Base-by-base conservation (phyloP, 2,329 filamentous ascomycete species). In the Herpotrichia juniperi region DNA sequence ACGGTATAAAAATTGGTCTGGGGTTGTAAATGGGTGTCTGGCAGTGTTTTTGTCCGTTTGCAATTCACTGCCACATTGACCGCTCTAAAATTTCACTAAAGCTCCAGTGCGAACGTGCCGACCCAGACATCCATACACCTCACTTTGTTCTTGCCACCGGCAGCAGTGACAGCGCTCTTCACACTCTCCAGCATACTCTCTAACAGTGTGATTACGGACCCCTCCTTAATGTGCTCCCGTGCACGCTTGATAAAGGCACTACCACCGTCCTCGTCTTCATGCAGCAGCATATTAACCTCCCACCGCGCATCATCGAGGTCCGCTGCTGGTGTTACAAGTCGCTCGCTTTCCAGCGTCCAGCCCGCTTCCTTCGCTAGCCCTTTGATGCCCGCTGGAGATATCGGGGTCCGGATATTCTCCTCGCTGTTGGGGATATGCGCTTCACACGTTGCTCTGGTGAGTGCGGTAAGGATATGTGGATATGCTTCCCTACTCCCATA, bases 381-480 rank as follows among this genome's bases (percentile, higher is more conserved):
- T 16, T 60, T 71, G 24, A 83, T 76, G 19, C 58, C 67, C 4
- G 42, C 48, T 3, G 78, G 80, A 8, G 72, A 72, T 4, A 82
- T 46, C 4, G 76, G 66, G 6, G 72, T 78, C 40, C 76, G 73
- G 12, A 84, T 74, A 62, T 85, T 84, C 21, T 71, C 72, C 0
- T 51, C 50, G 47, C 73, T 76, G 1, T 64, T 51, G 1, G 54
- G 49, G 42, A 73, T 71, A 28, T 75, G 72, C 3, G 67, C 71
- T 57, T 82, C 79, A 2, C 81, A 60, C 3, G 68, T 59, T 0
- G 69, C 76, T 24, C 74, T 63, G 0, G 79, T 67, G 16, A 83
- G 54, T 1, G 76, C 75, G 6, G 80, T 77, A 0, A 84, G 66
- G 5, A 83, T 74, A 54, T 84, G 81, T 9, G 81, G 44, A 24